A percentile compares a stretch with the other conserved stretches of the same genome.
These are phyloP conservation scores for Breynia disticha DNA, from an alignment of 441 rosid genomes.

Conservation along the genomic window DNA sequence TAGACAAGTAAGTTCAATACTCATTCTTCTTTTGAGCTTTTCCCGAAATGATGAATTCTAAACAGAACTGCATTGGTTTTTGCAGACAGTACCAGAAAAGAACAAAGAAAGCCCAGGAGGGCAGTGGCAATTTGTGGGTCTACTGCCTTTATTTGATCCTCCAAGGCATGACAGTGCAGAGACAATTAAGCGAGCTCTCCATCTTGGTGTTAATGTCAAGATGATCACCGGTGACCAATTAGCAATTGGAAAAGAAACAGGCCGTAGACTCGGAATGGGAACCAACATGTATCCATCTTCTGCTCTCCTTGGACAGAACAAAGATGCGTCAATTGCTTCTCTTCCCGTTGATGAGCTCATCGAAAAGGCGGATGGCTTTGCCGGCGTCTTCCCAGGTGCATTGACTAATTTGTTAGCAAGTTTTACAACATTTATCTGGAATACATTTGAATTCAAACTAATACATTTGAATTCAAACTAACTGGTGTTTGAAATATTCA, in stretches of 20 bases:
- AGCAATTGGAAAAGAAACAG: slow-evolving; percentile 91
- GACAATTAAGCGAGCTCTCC: slow-evolving; percentile 77
- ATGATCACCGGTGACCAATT: slow-evolving; percentile 97
- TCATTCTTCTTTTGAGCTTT: background rate
- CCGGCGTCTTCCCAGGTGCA: slow-evolving; percentile 92
- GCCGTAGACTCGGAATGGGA: slow-evolving; percentile 96
- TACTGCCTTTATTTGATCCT: slow-evolving; percentile 87
- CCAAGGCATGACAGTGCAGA: slow-evolving; percentile 96
- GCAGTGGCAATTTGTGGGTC: slow-evolving; percentile 90
- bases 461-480: too few relatives aligned
- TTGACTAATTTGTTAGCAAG: background rate
- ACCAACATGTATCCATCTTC: slow-evolving; percentile 93
- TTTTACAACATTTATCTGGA: background rate
- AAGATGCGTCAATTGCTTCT: slow-evolving; percentile 49
- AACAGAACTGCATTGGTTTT: background rate
- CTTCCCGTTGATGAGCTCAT: slow-evolving; percentile 73
- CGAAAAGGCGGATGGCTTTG: slow-evolving; percentile 88
- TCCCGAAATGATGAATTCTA: background rate
- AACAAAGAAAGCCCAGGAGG: slow-evolving; percentile 62
- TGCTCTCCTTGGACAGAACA: slow-evolving; percentile 60
- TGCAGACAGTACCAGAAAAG: slow-evolving; percentile 57
- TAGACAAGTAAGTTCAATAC: slow-evolving; percentile 49
- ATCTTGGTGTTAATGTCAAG: slow-evolving; percentile 89
- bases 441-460: background rate
- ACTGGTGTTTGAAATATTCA: slow-evolving; percentile 15